Evolutionary conservation across 2,329 filamentous ascomycete species (phyloP).

Genomic region (Coniella vitis): DNA sequence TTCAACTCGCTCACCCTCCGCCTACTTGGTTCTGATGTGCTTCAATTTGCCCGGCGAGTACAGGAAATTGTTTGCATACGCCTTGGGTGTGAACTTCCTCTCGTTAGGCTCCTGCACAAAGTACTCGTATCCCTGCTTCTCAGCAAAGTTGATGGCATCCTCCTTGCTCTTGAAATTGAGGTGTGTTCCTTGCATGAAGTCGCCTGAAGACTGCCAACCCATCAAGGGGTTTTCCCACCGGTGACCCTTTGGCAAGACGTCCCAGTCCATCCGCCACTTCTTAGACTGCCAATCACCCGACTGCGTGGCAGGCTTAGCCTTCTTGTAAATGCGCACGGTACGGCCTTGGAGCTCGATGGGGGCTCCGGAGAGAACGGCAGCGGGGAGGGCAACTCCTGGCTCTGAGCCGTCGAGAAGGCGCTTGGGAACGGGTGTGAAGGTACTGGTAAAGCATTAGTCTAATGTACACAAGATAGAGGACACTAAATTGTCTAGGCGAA

Average conservation of each 20-base stretch:
- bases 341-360: conserved; percentile 90
- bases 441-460: conserved; percentile 43
- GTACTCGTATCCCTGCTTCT: conserved; percentile 99
- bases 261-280: conserved; percentile 98
- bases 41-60: conserved; percentile 84
- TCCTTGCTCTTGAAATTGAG: conserved; percentile 89
- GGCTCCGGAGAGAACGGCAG: conserved; percentile 83
- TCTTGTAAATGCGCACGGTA: conserved; percentile 89
- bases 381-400: conserved; percentile 64
- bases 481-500: background rate
- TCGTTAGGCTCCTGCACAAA: conserved; percentile 96
- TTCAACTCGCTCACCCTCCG: background rate
- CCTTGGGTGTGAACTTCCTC: conserved; percentile 80
- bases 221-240: conserved; percentile 98
- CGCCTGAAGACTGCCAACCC: conserved; percentile 95
- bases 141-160: conserved; percentile 87
- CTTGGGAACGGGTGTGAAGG: conserved; percentile 86
- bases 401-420: conserved; percentile 88
- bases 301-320: conserved; percentile 90
- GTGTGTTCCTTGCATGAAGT: conserved; percentile 90
- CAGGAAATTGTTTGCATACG: conserved; percentile 94
- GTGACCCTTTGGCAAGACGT: conserved; percentile 84
- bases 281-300: conserved; percentile 80
- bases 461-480: background rate
- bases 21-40: conserved; percentile 72